Conservation (phyloP, 805 yeast species). For the Ogataea pilisensis region DNA sequence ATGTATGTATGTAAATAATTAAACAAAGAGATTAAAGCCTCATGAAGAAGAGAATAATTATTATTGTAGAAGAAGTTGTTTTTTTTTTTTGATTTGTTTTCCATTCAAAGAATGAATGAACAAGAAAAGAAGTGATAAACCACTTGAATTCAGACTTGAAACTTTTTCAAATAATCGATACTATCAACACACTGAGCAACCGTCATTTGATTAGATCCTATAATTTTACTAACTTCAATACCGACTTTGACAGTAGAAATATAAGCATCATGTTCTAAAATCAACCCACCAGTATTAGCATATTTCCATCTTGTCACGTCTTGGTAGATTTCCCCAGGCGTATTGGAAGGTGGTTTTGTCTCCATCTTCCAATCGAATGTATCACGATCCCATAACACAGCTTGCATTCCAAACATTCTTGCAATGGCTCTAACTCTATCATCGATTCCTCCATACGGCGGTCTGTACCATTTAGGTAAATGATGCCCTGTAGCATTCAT, state of each 20-base stretch:
- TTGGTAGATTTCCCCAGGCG: conserved; percentile 47
- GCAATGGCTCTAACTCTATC: conserved; percentile 77
- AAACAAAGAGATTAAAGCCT: too few species aligned
- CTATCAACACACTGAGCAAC: conserved; percentile 78
- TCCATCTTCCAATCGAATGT: conserved; percentile 85
- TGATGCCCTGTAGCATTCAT: conserved; percentile 91
- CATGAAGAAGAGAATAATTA: too few species aligned
- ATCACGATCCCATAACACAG: conserved; percentile 89
- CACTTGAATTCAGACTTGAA: neutral
- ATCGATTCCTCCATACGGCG: conserved; percentile 95
- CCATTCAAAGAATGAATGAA: too few species aligned
- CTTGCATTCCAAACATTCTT: conserved; percentile 79
- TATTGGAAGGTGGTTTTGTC: conserved; percentile 39
- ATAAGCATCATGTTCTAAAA: conserved; percentile 83
- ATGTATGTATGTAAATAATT: too few species aligned
- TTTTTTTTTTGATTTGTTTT: too few species aligned
- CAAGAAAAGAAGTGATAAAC: too few species aligned
- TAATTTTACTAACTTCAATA: conserved; percentile 48
- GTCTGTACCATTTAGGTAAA: conserved; percentile 89
- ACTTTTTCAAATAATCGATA: conserved; percentile 47
- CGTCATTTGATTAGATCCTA: conserved; percentile 63
- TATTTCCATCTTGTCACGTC: conserved; percentile 55
- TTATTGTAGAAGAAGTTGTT: too few species aligned
- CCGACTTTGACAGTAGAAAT: conserved; percentile 66
- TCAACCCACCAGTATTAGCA: conserved; percentile 49